Evolutionary conservation across 75 land plant species (phyloP).

Genomic region (Chamaecyparis obtusa): DNA sequence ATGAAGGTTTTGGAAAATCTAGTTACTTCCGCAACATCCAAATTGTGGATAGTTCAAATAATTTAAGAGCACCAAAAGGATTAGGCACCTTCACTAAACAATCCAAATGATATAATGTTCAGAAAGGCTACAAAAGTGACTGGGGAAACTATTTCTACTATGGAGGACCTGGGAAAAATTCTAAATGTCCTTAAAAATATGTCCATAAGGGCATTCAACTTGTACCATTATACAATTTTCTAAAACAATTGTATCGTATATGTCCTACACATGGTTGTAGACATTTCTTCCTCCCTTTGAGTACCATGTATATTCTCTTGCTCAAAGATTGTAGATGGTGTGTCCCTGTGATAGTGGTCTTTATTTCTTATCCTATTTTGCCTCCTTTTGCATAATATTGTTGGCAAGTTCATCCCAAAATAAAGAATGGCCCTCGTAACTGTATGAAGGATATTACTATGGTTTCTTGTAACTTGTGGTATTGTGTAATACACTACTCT

Average conservation of each 20-base stretch:
- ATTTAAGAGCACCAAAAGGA: slow-evolving; percentile 55
- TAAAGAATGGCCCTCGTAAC: neutral
- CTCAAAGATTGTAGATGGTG: slow-evolving; percentile 15
- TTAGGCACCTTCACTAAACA: slow-evolving; percentile 74
- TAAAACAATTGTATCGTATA: slow-evolving; percentile 5
- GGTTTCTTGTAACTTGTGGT: neutral
- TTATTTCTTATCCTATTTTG: slow-evolving; percentile 3
- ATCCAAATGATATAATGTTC: slow-evolving; percentile 77
- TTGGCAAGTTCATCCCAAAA: slow-evolving; percentile 8
- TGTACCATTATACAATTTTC: slow-evolving; percentile 14
- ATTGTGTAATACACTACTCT: neutral
- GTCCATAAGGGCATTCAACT: neutral
- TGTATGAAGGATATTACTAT: slow-evolving; percentile 10
- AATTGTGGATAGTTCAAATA: slow-evolving; percentile 66
- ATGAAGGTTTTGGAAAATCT: slow-evolving; percentile 71
- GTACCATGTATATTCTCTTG: slow-evolving; percentile 8
- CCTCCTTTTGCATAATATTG: neutral
- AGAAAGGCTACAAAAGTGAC: slow-evolving; percentile 57
- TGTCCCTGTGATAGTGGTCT: slow-evolving; percentile 6
- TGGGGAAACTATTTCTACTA: slow-evolving; percentile 88
- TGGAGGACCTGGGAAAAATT: slow-evolving; percentile 80
- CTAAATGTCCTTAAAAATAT: slow-evolving; percentile 43
- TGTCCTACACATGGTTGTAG: slow-evolving; percentile 1
- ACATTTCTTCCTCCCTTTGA: neutral
- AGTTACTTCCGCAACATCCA: slow-evolving; percentile 78